Evolutionary conservation across 2,329 filamentous ascomycete species (phyloP), one percentile per base, ranked within the genome.

Genomic region (Colletotrichum horii): DNA sequence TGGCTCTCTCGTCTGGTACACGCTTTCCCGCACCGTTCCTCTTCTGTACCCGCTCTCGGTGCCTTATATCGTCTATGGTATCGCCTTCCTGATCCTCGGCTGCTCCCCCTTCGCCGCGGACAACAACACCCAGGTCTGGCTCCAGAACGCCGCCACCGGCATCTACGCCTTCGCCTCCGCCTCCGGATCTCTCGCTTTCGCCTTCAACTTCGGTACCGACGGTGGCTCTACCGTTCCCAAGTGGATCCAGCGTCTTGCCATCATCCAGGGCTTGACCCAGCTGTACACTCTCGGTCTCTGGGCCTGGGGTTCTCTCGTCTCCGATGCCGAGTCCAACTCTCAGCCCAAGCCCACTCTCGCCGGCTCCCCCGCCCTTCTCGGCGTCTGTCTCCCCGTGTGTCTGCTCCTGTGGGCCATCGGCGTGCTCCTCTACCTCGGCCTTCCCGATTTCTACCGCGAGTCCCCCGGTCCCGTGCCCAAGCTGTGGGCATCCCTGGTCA

Each of bases 191-290:
- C 86, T 94, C 71, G 93, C 91, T 84, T 94, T 94, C 79, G 89
- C 92, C 4, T 87, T 93, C 68, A 94, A 94, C 82, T 93, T 93
- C 78, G 92, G 92, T 71, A 90, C 90, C 77, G 91, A 93, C 84
- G 90, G 89, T 55, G 91, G 91, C 66, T 88, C 89, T 3, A 90
- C 91, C 12, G 89, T 93, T 52, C 91, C 90, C 80, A 87, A 90
- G 43, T 93, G 92, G 92, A 91, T 92, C 28, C 92, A 91, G 83
- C 89, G 92, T 72, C 92, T 92, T 22, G 92, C 91, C 79, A 82
- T 91, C 22, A 92, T 94, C 68, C 91, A 93, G 82, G 92, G 92
- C 56, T 92, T 91, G 8, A 92, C 93, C 80, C 92, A 94, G 80
- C 84, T 92, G 77, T 94, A 93, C 81, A 88, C 93, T 70, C 89